Base-by-base conservation (phyloP, 352 stramenopile genomes). In the Phytophthora lateralis region DNA sequence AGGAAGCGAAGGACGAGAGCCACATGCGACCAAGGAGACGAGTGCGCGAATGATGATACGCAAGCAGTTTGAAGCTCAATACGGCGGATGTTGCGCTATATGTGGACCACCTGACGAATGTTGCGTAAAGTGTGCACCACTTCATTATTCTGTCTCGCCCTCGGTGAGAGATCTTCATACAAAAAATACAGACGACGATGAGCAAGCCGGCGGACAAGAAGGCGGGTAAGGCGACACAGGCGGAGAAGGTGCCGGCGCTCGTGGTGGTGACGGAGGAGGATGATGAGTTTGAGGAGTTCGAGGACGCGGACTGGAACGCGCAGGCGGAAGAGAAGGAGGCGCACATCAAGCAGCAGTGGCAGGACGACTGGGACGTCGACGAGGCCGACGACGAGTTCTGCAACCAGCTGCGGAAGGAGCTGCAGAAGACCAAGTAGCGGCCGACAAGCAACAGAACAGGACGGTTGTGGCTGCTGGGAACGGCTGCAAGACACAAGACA, bases 361-460 rank as follows among this genome's bases (percentile, higher is more conserved):
- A 97, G 76, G 90, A 97, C 70, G 90, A 97, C 72, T 97, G 90
- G 90, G 90, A 97, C 63, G 87, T 96, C 37, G 90, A 97, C 47
- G 87, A 96, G 60, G 87, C 88, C n/a, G 90, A 96, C 65, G 88
- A 96, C 72, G 90, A 96, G 63, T 97, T 97, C 60, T 97, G 90
- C 80, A 94, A 96, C 78, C 90, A 96, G 65, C 69, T 97, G 64
- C 85, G 90, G 50, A 90, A 90, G 68, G 87, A 97, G 60, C 75
- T 97, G 45, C 77, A 92, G 60, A 95, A 96, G 76, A 77, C 76
- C 63, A 90, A 88, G 63, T 95, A 81, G 43, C 0, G 3, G 34
- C 17, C 20, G 9, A 21, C 6, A 45, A 17, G 8, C 12, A n/a
- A n/a, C 4, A 30, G 11, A 30, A 10, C 2, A 14, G n/a, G n/a